Evolutionary conservation across 179 eudicot species (phyloP).

Genomic region (Gypsophila paniculata): DNA sequence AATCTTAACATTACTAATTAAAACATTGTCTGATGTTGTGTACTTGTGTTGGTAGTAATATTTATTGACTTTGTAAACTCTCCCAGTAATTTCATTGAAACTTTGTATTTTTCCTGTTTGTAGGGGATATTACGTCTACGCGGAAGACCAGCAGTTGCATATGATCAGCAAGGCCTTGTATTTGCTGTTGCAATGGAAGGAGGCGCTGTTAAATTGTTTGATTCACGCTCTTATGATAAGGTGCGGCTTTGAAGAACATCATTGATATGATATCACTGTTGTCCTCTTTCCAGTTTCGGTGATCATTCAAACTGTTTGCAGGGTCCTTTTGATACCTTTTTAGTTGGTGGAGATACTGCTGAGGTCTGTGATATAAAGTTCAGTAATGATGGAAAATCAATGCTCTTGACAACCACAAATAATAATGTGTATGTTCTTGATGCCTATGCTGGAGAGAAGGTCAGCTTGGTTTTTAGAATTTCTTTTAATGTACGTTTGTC

Average conservation of each 20-base stretch:
- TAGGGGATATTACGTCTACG: constrained; percentile 85
- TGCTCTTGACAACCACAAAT: constrained; percentile 86
- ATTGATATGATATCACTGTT: neutral
- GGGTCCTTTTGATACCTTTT: constrained; percentile 98
- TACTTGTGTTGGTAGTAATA: neutral
- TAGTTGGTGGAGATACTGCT: constrained; percentile 96
- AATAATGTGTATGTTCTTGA: constrained; percentile 79
- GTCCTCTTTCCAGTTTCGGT: neutral
- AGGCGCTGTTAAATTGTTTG: constrained; percentile 91
- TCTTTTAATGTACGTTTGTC: neutral
- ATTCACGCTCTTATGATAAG: constrained; percentile 92
- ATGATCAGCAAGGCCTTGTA: constrained; percentile 99
- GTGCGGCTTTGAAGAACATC: constrained; percentile 33
- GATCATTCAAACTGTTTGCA: constrained; percentile 22
- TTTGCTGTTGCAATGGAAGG: constrained; percentile 99
- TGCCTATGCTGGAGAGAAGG: constrained; percentile 97
- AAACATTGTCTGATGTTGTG: neutral
- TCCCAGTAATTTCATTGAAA: neutral
- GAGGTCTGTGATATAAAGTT: constrained; percentile 96
- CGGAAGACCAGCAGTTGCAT: constrained; percentile 96
- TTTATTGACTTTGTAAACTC: neutral
- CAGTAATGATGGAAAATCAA: constrained; percentile 95
- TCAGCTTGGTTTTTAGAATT: constrained; percentile 23
- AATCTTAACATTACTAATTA: neutral
- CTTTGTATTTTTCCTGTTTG: constrained; percentile 37